These are phyloP conservation scores for Byssothecium circinans DNA, from an alignment of 2,329 filamentous ascomycete species.

Conservation along the genomic window DNA sequence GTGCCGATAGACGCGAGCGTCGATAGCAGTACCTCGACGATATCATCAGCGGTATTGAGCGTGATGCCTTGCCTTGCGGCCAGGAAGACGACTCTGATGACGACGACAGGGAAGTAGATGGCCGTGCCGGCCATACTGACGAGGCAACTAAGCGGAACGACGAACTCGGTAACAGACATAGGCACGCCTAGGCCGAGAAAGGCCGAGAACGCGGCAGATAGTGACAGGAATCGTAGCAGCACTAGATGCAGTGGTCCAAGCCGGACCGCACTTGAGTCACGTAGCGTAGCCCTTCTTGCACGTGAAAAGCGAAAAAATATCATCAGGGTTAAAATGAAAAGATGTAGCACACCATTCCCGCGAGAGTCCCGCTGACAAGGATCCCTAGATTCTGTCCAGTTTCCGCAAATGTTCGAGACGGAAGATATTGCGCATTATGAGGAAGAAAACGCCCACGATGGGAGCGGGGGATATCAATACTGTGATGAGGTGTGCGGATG, in stretches of 20 bases:
- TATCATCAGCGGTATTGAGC: slow-evolving; percentile 51
- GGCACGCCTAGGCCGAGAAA: slow-evolving; percentile 48
- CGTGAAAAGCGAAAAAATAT: slow-evolving; percentile 34
- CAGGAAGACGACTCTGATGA: slow-evolving; percentile 58
- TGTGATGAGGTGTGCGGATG: slow-evolving; percentile 50
- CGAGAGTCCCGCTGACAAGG: slow-evolving; percentile 52
- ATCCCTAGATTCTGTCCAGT: slow-evolving; percentile 56
- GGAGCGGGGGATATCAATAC: slow-evolving; percentile 55
- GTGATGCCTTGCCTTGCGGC: slow-evolving; percentile 54
- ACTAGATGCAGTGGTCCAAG: slow-evolving; percentile 58
- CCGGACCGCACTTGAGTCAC: slow-evolving; percentile 54
- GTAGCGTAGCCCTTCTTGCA: slow-evolving; percentile 52
- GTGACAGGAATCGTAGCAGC: slow-evolving; percentile 57
- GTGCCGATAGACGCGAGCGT: slow-evolving; percentile 58
- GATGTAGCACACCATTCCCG: slow-evolving; percentile 52
- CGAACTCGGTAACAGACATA: slow-evolving; percentile 50
- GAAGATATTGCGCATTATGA: slow-evolving; percentile 57
- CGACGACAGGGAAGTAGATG: slow-evolving; percentile 58
- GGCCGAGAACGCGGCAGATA: slow-evolving; percentile 46
- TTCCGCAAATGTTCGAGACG: slow-evolving; percentile 50
- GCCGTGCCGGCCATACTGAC: slow-evolving; percentile 46
- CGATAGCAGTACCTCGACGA: slow-evolving; percentile 53
- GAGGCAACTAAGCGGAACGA: slow-evolving; percentile 50
- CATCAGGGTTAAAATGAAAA: slow-evolving; percentile 51
- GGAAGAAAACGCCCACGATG: slow-evolving; percentile 55